Percentiles rank a stretch among this genome's conserved stretches.
Conservation (phyloP, 2,329 filamentous ascomycete genomes). For the Xylariaceae sp. region DNA sequence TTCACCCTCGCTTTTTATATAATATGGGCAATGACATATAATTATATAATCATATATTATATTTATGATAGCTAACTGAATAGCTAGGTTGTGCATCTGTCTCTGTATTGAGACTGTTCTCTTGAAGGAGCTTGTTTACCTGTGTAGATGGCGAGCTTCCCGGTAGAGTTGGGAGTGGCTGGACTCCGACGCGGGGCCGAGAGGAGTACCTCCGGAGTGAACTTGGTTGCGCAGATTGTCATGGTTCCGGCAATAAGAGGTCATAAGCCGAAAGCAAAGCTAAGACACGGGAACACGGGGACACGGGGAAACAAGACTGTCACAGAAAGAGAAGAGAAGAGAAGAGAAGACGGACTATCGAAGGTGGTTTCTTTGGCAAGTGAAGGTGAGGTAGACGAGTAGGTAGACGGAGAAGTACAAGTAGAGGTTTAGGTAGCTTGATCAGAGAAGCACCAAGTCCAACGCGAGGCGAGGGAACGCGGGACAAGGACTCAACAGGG, state of each 20-base stretch:
- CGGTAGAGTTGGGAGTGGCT: conserved; percentile 63
- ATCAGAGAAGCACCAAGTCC: not conserved
- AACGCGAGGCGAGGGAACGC: not conserved
- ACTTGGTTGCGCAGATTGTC: conserved; percentile 64
- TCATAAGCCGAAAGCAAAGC: not conserved
- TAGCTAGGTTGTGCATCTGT: not conserved
- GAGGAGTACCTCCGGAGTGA: conserved; percentile 72
- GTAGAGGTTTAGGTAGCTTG: not conserved
- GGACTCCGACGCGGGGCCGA: conserved; percentile 67
- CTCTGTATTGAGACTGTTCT: not conserved
- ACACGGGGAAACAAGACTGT: not conserved
- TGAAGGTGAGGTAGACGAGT: not conserved
- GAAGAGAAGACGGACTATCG: no score
- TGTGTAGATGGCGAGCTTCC: conserved; percentile 60
- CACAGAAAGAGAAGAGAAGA: not conserved
- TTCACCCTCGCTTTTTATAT: conserved; percentile 22
- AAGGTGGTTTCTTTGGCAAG: not conserved
- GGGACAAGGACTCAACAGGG: not conserved
- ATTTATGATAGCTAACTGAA: not conserved
- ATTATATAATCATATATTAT: not conserved
- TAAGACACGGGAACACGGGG: not conserved
- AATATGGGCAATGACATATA: not conserved
- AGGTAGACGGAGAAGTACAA: no score
- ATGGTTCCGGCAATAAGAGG: conserved; percentile 40
- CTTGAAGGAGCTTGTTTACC: conserved; percentile 33